Evolutionary conservation across 1,284 basidiomycete species (phyloP).

Genomic region (Ganoderma boninense): DNA sequence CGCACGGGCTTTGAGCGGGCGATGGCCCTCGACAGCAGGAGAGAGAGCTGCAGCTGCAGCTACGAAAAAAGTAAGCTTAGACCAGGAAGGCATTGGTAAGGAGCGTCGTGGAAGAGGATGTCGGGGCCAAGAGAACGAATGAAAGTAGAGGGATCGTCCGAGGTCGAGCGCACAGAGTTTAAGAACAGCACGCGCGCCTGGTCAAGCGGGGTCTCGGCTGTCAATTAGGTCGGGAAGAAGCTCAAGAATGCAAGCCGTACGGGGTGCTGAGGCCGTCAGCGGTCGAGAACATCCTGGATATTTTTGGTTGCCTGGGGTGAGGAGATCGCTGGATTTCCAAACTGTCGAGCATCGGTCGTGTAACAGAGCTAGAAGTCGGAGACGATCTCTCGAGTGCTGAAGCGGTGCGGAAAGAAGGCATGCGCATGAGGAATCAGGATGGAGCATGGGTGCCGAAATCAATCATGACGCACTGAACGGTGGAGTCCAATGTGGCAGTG

Average conservation of each 20-base stretch:
- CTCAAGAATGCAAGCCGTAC: background rate
- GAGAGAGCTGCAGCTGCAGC: slow-evolving; percentile 9
- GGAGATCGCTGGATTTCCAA: too few relatives aligned
- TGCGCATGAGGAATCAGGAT: too few relatives aligned
- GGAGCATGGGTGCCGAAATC: too few relatives aligned
- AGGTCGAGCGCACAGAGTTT: background rate
- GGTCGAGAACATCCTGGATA: too few relatives aligned
- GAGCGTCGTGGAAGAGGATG: background rate
- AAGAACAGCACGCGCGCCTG: background rate
- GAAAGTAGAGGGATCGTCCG: background rate
- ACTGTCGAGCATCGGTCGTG: too few relatives aligned
- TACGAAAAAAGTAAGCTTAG: slow-evolving; percentile 17
- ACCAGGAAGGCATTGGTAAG: slow-evolving; percentile 21
- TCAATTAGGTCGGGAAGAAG: background rate
- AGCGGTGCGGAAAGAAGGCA: too few relatives aligned
- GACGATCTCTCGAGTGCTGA: too few relatives aligned
- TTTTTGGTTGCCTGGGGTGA: too few relatives aligned
- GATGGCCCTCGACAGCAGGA: slow-evolving; percentile 10
- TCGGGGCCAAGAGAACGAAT: background rate
- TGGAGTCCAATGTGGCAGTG: too few relatives aligned
- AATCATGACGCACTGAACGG: too few relatives aligned
- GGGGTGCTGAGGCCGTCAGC: background rate
- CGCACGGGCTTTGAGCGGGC: slow-evolving; percentile 4
- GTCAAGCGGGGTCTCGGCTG: background rate
- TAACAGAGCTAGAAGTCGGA: too few relatives aligned